Base-by-base conservation (phyloP, 768 basidiomycete species). In the Phylloporus scabripes region DNA sequence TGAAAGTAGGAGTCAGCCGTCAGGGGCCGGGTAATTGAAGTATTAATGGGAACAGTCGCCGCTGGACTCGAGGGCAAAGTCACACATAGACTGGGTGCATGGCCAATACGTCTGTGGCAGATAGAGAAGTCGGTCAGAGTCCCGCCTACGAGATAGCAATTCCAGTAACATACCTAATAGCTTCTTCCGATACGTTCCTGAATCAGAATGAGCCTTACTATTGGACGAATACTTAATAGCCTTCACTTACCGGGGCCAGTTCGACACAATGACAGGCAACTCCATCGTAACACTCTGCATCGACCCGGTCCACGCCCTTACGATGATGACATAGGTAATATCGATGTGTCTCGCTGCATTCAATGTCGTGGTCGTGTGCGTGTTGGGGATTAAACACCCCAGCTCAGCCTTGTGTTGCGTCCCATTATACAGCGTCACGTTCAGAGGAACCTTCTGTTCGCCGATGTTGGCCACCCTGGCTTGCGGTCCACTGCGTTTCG, bases 271-370 rank as follows among this genome's bases (percentile, higher is more conserved):
- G 15, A 92, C 76, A 15, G 89, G 89, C 23, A 92, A 68, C 24
- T 89, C 86, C 73, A 90, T 78, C 17, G 76, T 70, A 12, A 91
- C 59, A 29, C 80, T 78, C 42, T 77, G 70, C 57, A 81, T 81
- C 5, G 78, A 78, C 33, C 83, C 87, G 70, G 89, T 78, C 42
- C 87, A 74, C 1, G 90, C 91, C 65, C 82, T 88, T 46, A 92
- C 83, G 29, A 74, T 74, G 37, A 94, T 71, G 42, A 79, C 75
- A 66, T 94, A 95, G 0, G 80, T 85, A 41, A 95, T 83, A 60
- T 94, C 91, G 48, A 95, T 85, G 61, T 91, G 85, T 51, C 88
- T 71, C 11, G 89, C 92, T 9, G 85, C 77, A 48, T 83, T 89
- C 55, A 93, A 72, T 9, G 92, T 86, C 23, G 89, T 83, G 7